Evolutionary conservation across 106 monocot species (phyloP), one percentile per base, ranked within the genome.

Genomic region (Apostasia shenzhenica): DNA sequence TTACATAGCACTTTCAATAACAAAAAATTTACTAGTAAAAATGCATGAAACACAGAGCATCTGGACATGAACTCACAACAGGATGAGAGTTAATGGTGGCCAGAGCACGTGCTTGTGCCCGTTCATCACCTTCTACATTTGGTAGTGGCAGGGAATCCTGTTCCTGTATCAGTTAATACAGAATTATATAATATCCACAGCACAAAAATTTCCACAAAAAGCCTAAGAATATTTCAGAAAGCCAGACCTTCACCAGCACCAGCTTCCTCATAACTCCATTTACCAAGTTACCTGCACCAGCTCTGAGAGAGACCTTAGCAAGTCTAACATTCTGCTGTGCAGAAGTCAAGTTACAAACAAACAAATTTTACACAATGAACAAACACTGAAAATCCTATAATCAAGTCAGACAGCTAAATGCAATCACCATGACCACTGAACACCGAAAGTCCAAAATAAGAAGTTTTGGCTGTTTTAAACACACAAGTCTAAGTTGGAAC

Each of bases 281-380:
- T 41, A 99, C 99, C 77, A 99, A 66, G 69, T 93, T 99, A 62
- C 99, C 99, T 63, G 99, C 99, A 69, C 99, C 99, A 82, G 92
- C 83, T 67, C 99, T 87, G 61, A 99, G 63, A 80, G 90, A 84
- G 68, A 76, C 68, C 78, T 99, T 99, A 63, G 99, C 90, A 74
- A 99, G 93, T 73, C 66, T 82, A 78, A 99, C 99, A 80, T 93
- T 99, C 99, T 99, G 61, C 55, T 81, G 77, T 61, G 61, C 26
- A 60, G 47, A 42, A 81, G 11, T 67, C 2, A 65, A 60, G 41
- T 8, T 66, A 56, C 56, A 68, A 72, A 55, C 40, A 79, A 14
- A 60, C 56, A 66, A 13, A 55, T 44, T 42, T 43, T 64, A 12
- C 55, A 67, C 14, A 67, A 46, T 52, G 52, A 38, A 68, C 41